phyloP scores from a whole-genome alignment of 140 eudicot species.

The Anethum foeniculum region DNA sequence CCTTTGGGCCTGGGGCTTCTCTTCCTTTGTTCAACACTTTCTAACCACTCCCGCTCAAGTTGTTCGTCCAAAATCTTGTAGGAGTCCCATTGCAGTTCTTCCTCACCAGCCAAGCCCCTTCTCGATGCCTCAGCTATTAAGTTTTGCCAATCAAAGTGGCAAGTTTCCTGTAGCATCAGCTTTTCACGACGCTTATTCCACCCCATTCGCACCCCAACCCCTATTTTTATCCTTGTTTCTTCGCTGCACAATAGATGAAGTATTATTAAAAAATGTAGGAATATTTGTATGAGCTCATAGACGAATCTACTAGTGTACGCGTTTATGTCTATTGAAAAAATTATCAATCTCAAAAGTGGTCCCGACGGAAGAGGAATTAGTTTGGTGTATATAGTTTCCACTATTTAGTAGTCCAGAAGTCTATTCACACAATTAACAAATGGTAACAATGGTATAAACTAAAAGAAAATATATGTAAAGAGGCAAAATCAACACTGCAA shows the following conservation, averaged over 20 bases:
- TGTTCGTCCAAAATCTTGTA: slow-evolving; percentile 48
- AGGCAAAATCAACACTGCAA: neutral
- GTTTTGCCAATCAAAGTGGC: slow-evolving; percentile 67
- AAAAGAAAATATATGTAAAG: neutral
- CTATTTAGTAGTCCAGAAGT: neutral
- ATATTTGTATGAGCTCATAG: neutral
- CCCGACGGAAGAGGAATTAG: neutral
- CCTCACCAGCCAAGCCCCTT: slow-evolving; percentile 65
- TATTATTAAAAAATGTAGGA: neutral
- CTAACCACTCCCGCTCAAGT: slow-evolving; percentile 52
- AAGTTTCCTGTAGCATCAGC: slow-evolving; percentile 47
- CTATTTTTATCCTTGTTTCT: slow-evolving; percentile 65
- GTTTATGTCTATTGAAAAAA: neutral
- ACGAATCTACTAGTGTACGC: neutral
- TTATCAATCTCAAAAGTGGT: neutral
- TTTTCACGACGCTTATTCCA: slow-evolving; percentile 55
- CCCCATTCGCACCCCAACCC: slow-evolving; percentile 56
- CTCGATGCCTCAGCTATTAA: slow-evolving; percentile 61
- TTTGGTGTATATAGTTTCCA: neutral
- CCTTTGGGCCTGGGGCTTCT: slow-evolving; percentile 26
- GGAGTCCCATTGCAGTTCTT: slow-evolving; percentile 82
- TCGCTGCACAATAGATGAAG: slow-evolving; percentile 32
- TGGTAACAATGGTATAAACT: neutral
- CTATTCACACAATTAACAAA: neutral
- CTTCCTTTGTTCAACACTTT: slow-evolving; percentile 56